Evolutionary conservation across 2,329 filamentous ascomycete species (phyloP), one percentile per base, ranked within the genome.

Genomic region (Trichoderma endophyticum): DNA sequence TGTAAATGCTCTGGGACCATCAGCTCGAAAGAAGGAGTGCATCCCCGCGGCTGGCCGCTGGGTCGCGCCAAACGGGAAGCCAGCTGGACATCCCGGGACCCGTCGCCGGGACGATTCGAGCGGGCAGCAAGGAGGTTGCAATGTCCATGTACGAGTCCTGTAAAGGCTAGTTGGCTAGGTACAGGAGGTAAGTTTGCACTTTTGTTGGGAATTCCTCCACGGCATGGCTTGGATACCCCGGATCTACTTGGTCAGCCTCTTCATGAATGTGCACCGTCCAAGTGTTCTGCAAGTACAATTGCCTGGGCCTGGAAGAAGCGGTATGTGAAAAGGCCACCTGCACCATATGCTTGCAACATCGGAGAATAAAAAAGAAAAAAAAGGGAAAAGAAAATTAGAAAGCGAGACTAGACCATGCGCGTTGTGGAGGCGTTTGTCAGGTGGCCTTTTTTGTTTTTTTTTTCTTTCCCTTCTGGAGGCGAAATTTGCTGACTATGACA

Each of bases 361-460:
- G 65, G 59, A 56, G 51, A 71, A 65, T 60, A 65, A 60, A 59
- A 63, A 64, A 57, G 21, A 68, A 59, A 69, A 51, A 48, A 34
- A 57, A 32, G 34, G 21, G 34, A 36, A 43, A 15, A 57, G 62
- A 66, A 60, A 48, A 68, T 57, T 12, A 60, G 43, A 36, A 66
- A 71, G 32, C 39, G 28, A 65, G 51, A 21, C 69, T 71, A 71
- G 59, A 24, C 59, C 51, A 64, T 43, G 61, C 51, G 26, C 62
- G 54, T 71, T 65, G 69, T 71, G 69, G 69, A 71, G 69, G 69
- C 69, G 62, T 39, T 71, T 71, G 62, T 71, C 69, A 71, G 69
- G 61, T 71, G 69, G 61, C n/a, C 68, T 32, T 28, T 63, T 70
- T 64, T 54, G 15, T 24, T 39, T 69, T 69, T 34, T 39, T 57